phyloP scores from a whole-genome alignment of 148 eudicot species.

The Polygonum maritimum region DNA sequence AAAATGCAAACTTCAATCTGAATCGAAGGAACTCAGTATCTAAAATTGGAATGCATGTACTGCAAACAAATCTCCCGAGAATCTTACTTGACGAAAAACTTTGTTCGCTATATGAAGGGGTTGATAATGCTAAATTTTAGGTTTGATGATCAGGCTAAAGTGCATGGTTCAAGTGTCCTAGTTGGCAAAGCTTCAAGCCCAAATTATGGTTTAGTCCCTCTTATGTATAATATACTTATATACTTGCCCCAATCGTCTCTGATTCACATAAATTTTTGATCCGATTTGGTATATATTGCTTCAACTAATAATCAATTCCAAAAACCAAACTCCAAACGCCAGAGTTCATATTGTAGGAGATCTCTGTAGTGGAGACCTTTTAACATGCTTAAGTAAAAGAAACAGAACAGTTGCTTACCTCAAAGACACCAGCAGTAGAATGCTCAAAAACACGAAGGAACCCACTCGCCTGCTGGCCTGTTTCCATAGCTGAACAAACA shows the following conservation, averaged over 20 bases:
- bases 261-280: not conserved
- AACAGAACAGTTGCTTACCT: slow-evolving; percentile 36
- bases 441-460: slow-evolving; percentile 85
- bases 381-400: not conserved
- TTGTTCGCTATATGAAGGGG: not conserved
- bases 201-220: not conserved
- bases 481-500: slow-evolving; percentile 62
- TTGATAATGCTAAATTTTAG: not conserved
- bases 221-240: not conserved
- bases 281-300: not conserved
- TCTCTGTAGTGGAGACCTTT: not conserved
- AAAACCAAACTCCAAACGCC: not conserved
- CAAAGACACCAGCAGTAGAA: slow-evolving; percentile 87
- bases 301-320: not conserved
- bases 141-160: not conserved
- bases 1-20: too few relatives aligned
- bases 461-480: slow-evolving; percentile 63
- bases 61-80: too few relatives aligned
- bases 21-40: not conserved
- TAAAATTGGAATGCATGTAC: not conserved
- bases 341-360: not conserved
- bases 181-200: not conserved
- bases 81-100: too few relatives aligned
- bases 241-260: not conserved
- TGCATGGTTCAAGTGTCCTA: not conserved